A percentile compares a stretch with the other conserved stretches of the same genome.
These are phyloP conservation scores for Phytophthora sansomeana DNA, from an alignment of 352 stramenopile species.

Conservation along the genomic window DNA sequence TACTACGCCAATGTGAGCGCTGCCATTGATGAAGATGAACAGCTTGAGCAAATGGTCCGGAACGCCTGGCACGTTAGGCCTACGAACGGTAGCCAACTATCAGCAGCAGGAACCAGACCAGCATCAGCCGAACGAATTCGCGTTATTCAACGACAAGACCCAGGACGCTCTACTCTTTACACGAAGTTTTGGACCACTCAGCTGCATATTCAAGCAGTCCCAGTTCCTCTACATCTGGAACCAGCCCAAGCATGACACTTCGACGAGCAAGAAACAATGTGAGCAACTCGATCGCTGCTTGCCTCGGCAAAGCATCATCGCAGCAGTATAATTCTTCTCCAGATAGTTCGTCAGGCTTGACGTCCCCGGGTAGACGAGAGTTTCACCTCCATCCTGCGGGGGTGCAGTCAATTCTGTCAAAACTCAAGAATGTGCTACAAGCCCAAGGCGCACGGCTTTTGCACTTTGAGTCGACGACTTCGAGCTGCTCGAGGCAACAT, in stretches of 20 bases:
- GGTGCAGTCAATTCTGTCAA: constrained; percentile 65
- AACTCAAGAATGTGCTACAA: constrained; percentile 59
- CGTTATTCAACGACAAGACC: constrained; percentile 19
- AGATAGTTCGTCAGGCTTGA: constrained; percentile 15
- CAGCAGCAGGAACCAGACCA: background rate
- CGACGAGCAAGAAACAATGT: constrained; percentile 54
- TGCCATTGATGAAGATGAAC: constrained; percentile 92
- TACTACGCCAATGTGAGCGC: constrained; percentile 93
- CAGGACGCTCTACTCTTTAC: constrained; percentile 50
- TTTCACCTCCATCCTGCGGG: constrained; percentile 51
- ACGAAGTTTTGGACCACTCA: constrained; percentile 70
- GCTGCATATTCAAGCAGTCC: constrained; percentile 16
- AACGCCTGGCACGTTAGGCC: constrained; percentile 82
- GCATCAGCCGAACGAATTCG: constrained; percentile 25
- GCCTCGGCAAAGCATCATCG: constrained; percentile 40
- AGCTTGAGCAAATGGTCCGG: constrained; percentile 94
- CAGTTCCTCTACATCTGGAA: constrained; percentile 7
- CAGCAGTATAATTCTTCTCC: constrained; percentile 6
- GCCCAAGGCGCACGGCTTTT: constrained; percentile 78
- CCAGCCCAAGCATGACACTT: constrained; percentile 34
- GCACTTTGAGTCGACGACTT: constrained; percentile 64
- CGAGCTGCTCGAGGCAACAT: constrained; percentile 51
- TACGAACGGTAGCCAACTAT: constrained; percentile 37
- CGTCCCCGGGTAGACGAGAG: constrained; percentile 28
- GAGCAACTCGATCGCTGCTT: constrained; percentile 62